Evolutionary conservation across 2,329 filamentous ascomycete genomes (phyloP), one percentile per base, ranked within the genome.

Genomic region (Triangularia verruculosa): DNA sequence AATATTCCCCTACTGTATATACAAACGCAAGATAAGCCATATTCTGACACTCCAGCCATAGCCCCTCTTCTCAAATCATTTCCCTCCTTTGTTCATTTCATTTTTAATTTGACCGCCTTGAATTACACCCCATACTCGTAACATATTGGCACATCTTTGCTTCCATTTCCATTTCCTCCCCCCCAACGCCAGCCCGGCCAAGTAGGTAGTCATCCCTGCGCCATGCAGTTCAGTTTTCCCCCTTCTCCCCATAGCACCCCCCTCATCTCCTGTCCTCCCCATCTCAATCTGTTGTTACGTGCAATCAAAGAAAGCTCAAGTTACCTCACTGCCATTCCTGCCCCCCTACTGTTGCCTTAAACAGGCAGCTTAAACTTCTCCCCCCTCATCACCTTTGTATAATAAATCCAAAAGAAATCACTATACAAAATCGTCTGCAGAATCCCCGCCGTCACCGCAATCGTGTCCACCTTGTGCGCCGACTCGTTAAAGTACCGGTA

Each of bases 341-440:
- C 3, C 5, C 9, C 30, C 5, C 30, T 43, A 12, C 13, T 43
- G 20, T n/a, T 53, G 20, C 51, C 20, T 82, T 86, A 94, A 69
- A 94, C 91, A 1, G 91, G 91, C 64, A 94, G 82, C 77, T 92
- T 91, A 77, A 94, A 94, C 81, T 92, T 93, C 83, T 92, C 91
- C 71, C 91, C 91, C 82, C 93, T 92, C 79, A 93, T 81, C 56
- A 94, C 89, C 88, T 97, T 98, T 65, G 90, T 97, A 80, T 97
- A 99, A 82, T 99, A 99, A 73, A 99, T 94, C 84, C 93, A 99
- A 86, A 99, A 99, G 82, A 99, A 99, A 80, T 99, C 95, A 68
- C 92, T 96, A 82, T 99, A 99, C 64, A 99, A 83, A 57, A 99
- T 80, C 0, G 95, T 99, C 83, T 99, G 95, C 68, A 98, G 80